A percentile compares a stretch with the other conserved stretches of the same genome.
phyloP scores from a whole-genome alignment of 1,284 basidiomycete genomes.

The Thecaphora frezii region DNA sequence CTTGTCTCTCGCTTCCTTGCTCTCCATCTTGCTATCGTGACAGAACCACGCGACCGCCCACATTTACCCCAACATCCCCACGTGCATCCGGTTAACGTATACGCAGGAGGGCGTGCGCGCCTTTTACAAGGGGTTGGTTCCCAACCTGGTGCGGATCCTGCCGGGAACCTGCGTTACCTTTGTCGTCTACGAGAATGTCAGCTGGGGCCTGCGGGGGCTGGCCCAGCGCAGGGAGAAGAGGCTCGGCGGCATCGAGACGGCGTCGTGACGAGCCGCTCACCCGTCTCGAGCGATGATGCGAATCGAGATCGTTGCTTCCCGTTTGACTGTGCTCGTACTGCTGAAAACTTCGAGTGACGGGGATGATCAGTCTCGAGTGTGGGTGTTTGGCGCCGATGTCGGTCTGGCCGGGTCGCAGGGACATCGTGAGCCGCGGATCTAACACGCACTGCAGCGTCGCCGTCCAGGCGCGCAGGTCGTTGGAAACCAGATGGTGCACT shows the following conservation, averaged over 20 bases:
- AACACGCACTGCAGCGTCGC: no score
- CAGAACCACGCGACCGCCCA: constrained; percentile 62
- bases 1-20: neutral
- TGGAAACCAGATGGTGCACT: no score
- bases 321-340: no score
- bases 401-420: no score
- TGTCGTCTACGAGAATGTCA: constrained; percentile 88
- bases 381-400: no score
- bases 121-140: constrained; percentile 92
- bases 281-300: no score
- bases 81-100: constrained; percentile 79
- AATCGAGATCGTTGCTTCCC: no score
- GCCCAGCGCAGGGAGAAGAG: constrained; percentile 12
- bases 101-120: constrained; percentile 76
- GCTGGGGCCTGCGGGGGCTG: constrained; percentile 44
- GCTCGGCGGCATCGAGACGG: neutral
- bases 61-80: constrained; percentile 75
- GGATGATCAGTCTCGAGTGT: no score
- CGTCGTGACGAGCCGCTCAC: no score
- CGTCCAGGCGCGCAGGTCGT: no score
- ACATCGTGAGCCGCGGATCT: no score
- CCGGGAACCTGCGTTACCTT: constrained; percentile 98
- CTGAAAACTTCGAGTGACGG: no score
- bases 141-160: constrained; percentile 92
- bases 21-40: constrained; percentile 1